A percentile compares a stretch with the other conserved stretches of the same genome.
phyloP scores from a whole-genome alignment of 345 rosid species.

The Eutrema yunnanense region DNA sequence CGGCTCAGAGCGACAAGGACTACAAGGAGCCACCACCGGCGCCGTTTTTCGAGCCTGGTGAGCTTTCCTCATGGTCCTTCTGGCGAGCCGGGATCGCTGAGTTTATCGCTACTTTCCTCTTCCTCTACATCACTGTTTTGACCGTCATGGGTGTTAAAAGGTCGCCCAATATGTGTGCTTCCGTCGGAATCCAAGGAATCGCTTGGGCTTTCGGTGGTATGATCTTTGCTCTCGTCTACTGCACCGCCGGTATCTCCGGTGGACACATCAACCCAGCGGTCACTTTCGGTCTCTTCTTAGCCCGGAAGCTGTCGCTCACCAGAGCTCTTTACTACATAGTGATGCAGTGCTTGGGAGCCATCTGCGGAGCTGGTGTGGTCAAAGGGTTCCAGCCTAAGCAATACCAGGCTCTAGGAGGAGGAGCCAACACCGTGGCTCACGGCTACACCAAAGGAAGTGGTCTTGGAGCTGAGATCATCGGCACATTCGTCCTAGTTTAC shows the following conservation, averaged over 20 bases:
- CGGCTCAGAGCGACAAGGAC: constrained; percentile 41
- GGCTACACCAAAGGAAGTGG: constrained; percentile 45
- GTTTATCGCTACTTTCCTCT: constrained; percentile 32
- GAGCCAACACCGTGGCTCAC: constrained; percentile 36
- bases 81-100: constrained; percentile 32
- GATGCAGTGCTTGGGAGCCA: constrained; percentile 36
- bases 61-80: constrained; percentile 40
- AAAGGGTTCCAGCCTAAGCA: constrained; percentile 35
- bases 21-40: constrained; percentile 45
- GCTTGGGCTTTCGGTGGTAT: constrained; percentile 39
- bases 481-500: constrained; percentile 39
- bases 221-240: constrained; percentile 45
- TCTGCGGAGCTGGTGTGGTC: constrained; percentile 32
- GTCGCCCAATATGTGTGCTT: constrained; percentile 31
- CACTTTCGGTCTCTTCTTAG: constrained; percentile 35
- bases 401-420: constrained; percentile 36
- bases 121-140: constrained; percentile 38
- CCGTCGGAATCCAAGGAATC: constrained; percentile 32
- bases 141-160: constrained; percentile 43
- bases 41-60: constrained; percentile 37
- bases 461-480: constrained; percentile 40
- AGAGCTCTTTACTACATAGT: constrained; percentile 39
- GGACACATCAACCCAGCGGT: constrained; percentile 31
- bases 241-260: constrained; percentile 41
- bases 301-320: constrained; percentile 31